A percentile compares a stretch with the other conserved stretches of the same genome.
Conservation (phyloP, 2,329 filamentous ascomycete genomes). For the Aspergillus sclerotialis region DNA sequence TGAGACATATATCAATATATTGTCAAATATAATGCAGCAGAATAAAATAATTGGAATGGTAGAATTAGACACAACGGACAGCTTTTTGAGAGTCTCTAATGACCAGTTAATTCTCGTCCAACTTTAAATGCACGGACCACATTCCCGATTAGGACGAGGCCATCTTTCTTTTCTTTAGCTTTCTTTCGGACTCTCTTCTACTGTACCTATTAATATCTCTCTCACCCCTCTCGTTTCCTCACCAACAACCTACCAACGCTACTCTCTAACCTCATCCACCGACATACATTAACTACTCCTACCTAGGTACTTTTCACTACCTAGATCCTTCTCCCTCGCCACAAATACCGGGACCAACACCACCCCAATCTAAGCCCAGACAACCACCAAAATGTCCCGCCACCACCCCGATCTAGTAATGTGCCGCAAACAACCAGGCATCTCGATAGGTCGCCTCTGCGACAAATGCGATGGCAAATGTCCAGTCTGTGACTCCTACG, state of each 20-base stretch:
- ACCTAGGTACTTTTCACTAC: too few species aligned
- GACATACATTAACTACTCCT: too few species aligned
- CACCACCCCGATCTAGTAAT: slow-evolving; percentile 98
- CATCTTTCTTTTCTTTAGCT: slow-evolving; percentile 35
- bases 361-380: not conserved
- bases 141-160: slow-evolving; percentile 40
- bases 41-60: too few species aligned
- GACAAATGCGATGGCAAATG: slow-evolving; percentile 99
- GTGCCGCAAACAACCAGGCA: slow-evolving; percentile 98
- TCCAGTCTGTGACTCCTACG: slow-evolving; percentile 97
- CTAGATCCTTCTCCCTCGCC: too few species aligned
- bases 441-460: slow-evolving; percentile 96
- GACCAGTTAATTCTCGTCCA: not conserved
- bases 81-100: too few species aligned
- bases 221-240: slow-evolving; percentile 2
- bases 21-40: too few species aligned
- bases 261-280: too few species aligned
- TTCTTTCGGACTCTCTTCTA: slow-evolving; percentile 8
- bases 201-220: too few species aligned
- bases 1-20: too few species aligned
- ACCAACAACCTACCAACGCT: not conserved
- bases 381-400: slow-evolving; percentile 70
- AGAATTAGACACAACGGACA: too few species aligned
- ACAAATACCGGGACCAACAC: too few species aligned
- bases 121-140: slow-evolving; percentile 17